Percentiles rank a stretch among this genome's conserved stretches.
These are phyloP conservation scores for Lichtheimia hyalospora DNA, from an alignment of 371 early-diverging fungal genomes.

Conservation along the genomic window DNA sequence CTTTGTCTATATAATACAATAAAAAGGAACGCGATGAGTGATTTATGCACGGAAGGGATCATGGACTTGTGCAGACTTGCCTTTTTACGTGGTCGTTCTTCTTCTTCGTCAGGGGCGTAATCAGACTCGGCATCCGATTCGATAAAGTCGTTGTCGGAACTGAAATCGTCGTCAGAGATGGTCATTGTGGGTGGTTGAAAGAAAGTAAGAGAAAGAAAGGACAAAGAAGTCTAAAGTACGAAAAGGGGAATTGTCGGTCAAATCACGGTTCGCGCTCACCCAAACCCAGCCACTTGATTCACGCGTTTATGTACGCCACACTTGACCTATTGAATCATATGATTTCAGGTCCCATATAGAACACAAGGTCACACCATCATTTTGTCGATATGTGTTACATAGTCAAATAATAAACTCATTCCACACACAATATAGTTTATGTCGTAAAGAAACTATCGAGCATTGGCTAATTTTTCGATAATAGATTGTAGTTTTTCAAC, in stretches of 20 bases:
- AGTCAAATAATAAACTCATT: no score
- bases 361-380: no score
- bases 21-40: background rate
- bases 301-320: no score
- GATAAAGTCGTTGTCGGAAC: slow-evolving; percentile 4
- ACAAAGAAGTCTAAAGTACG: background rate
- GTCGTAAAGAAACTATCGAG: background rate
- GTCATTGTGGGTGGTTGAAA: slow-evolving; percentile 3
- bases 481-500: slow-evolving; percentile 7
- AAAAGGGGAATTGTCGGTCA: background rate
- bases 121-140: slow-evolving; percentile 13
- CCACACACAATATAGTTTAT: background rate
- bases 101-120: background rate
- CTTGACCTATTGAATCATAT: no score
- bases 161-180: slow-evolving; percentile 11
- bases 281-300: no score
- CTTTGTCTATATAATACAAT: background rate
- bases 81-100: slow-evolving; percentile 6
- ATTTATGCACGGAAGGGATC: background rate
- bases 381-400: no score
- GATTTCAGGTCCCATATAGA: no score
- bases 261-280: background rate
- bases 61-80: background rate
- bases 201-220: background rate
- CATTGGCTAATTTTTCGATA: slow-evolving; percentile 3